These are phyloP conservation scores for Calophaca sinica DNA, from an alignment of 306 rosid species.

Conservation along the genomic window DNA sequence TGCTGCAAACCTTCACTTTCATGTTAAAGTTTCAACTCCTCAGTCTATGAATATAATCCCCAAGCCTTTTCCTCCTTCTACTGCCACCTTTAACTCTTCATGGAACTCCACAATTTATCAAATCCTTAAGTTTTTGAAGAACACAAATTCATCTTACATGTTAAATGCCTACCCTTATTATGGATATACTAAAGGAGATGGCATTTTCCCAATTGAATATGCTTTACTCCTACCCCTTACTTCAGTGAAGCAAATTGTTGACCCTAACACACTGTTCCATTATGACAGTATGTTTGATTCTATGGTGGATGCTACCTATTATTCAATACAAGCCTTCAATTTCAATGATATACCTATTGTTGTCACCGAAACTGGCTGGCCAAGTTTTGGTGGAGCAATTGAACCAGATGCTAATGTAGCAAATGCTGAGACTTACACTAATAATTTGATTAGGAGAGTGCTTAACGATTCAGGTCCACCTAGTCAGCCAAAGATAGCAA, in stretches of 20 bases:
- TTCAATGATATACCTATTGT: slow-evolving; percentile 73
- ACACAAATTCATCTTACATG: slow-evolving; percentile 83
- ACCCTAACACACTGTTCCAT: slow-evolving; percentile 84
- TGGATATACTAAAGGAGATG: slow-evolving; percentile 74
- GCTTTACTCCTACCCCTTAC: slow-evolving; percentile 76
- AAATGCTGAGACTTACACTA: slow-evolving; percentile 73
- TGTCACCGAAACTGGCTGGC: slow-evolving; percentile 95
- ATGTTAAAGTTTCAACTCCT: slow-evolving; percentile 83
- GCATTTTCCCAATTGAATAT: slow-evolving; percentile 87
- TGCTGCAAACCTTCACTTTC: slow-evolving; percentile 77
- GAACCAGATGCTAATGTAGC: slow-evolving; percentile 80
- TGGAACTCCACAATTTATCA: slow-evolving; percentile 75
- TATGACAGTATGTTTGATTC: slow-evolving; percentile 95
- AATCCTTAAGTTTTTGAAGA: slow-evolving; percentile 77
- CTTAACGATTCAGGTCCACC: slow-evolving; percentile 94
- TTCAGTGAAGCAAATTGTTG: slow-evolving; percentile 77
- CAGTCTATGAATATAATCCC: slow-evolving; percentile 83
- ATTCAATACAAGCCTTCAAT: slow-evolving; percentile 73
- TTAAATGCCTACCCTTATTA: slow-evolving; percentile 77
- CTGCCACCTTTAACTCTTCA: slow-evolving; percentile 75
- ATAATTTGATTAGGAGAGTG: slow-evolving; percentile 76
- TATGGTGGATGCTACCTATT: slow-evolving; percentile 91
- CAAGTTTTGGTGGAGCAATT: slow-evolving; percentile 74
- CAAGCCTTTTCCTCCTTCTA: slow-evolving; percentile 84
- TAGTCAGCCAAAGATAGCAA: slow-evolving; percentile 63